Base-by-base conservation (phyloP, 805 yeast species). In the Diddensiella transvaalensis region DNA sequence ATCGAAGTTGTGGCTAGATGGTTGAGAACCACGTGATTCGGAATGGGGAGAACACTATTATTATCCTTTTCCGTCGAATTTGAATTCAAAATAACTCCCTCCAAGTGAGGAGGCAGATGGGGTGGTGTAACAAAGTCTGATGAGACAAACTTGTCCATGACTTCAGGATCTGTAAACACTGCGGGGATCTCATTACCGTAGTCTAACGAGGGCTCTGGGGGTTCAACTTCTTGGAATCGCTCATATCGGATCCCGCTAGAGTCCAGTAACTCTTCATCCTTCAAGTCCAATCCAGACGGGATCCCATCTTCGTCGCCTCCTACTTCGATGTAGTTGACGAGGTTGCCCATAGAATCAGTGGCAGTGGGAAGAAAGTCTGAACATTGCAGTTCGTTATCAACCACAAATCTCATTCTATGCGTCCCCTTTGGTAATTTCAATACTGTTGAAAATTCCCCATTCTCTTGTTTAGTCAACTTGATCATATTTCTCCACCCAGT, bases 401-500 rank as follows among this genome's bases (percentile, higher is more conserved):
- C 93, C 52, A 90, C 95, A 64, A 90, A 90, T 62, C 96, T 78
- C 67, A 90, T 85, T 56, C 96, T 72, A 64, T 90, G 96, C 0
- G 96, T 90, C 3, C 97, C 97, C 4, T 83, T 80, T 0, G 96
- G 96, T 21, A 67, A 60, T 50, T 64, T 63, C 26, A 67, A 52
- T n/a, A 61, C 60, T 2, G 64, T 64, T 6, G 53, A 54, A 47
- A 67, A 67, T 33, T 45, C 56, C 32, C 59, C 61, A 38, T 54
- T 51, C n/a, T 69, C 80, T 6, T 71, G 72, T 17, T 48, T 42
- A 24, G 76, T 76, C 59, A 93, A 71, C 35, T 95, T 95, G 61
- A 91, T 90, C 98, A 93, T 91, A 68, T 90, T 91, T 57, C 96
- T 75, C 98, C 99, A 93, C 2, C 96, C 96, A 0, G 99, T 93